Conservation (phyloP, 331 rosid genomes). For the Rosa hybrid region DNA sequence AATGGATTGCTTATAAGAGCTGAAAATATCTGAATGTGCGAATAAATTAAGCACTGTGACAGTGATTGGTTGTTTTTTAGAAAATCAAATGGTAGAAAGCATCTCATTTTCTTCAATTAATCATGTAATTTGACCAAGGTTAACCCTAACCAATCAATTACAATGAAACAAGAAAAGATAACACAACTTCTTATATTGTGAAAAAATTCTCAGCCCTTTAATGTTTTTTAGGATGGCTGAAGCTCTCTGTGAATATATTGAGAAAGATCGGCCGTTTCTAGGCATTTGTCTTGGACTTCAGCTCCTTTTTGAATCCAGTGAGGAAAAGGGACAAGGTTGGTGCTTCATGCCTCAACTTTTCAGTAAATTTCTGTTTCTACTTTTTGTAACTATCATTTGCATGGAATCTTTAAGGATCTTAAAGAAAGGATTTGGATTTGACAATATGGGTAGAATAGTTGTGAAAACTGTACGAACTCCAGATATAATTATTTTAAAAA, state of each 20-base stretch:
- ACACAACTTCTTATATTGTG: not conserved
- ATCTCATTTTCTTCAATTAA: not conserved
- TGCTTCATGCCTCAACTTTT: constrained; percentile 19
- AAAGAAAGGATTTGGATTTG: not conserved
- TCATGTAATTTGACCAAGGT: not conserved
- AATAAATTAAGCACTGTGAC: not conserved
- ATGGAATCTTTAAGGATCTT: not conserved
- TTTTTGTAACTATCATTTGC: not conserved
- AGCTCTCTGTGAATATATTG: constrained; percentile 81
- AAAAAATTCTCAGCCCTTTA: not conserved
- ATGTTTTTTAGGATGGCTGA: constrained; percentile 76
- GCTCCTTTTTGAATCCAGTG: constrained; percentile 90
- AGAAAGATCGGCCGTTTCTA: constrained; percentile 81
- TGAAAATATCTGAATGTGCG: not conserved
- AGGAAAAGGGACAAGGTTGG: constrained; percentile 87
- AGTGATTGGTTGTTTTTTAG: not conserved
- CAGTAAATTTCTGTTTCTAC: not conserved
- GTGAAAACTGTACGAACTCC: not conserved
- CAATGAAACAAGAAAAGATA: not conserved
- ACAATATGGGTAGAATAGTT: not conserved
- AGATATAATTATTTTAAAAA: not conserved
- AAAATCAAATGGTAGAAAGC: not conserved
- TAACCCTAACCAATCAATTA: not conserved
- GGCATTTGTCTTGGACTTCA: constrained; percentile 99
- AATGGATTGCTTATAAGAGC: not conserved